A percentile compares a stretch with the other conserved stretches of the same genome.
phyloP scores from a whole-genome alignment of 1,284 basidiomycete species.

The Puccinia coronata region DNA sequence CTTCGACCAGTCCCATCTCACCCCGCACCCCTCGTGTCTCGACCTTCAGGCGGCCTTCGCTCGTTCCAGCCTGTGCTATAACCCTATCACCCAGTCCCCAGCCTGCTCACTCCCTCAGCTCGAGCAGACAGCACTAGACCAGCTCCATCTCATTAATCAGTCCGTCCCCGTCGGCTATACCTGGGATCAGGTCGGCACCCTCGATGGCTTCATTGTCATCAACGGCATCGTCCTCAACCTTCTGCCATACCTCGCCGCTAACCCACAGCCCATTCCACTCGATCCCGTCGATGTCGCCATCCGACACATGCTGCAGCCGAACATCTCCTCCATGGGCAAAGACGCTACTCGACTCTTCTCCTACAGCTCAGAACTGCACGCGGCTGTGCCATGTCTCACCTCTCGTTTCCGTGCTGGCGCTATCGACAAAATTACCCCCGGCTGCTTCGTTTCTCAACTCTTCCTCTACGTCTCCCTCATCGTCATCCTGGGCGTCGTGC shows the following conservation, averaged over 20 bases:
- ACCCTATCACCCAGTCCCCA: slow-evolving; percentile 60
- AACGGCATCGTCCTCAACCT: slow-evolving; percentile 94
- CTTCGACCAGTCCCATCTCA: slow-evolving; percentile 67
- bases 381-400: slow-evolving; percentile 74
- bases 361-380: slow-evolving; percentile 68
- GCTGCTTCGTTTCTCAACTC: slow-evolving; percentile 86
- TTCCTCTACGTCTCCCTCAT: slow-evolving; percentile 89
- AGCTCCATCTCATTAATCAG: slow-evolving; percentile 69
- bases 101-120: slow-evolving; percentile 64
- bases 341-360: slow-evolving; percentile 86
- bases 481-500: slow-evolving; percentile 84
- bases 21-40: slow-evolving; percentile 66
- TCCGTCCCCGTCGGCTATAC: slow-evolving; percentile 74
- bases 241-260: slow-evolving; percentile 76
- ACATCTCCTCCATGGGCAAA: slow-evolving; percentile 67
- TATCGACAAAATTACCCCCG: slow-evolving; percentile 94
- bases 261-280: slow-evolving; percentile 66
- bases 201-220: slow-evolving; percentile 77
- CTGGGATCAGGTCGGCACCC: slow-evolving; percentile 75
- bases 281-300: slow-evolving; percentile 83
- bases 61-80: slow-evolving; percentile 70
- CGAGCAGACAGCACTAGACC: slow-evolving; percentile 54
- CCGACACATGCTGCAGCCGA: slow-evolving; percentile 68
- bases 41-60: slow-evolving; percentile 67
- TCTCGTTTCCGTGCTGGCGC: slow-evolving; percentile 86